A percentile compares a stretch with the other conserved stretches of the same genome.
phyloP scores from a whole-genome alignment of 805 yeast species.

The Saturnispora diversa region DNA sequence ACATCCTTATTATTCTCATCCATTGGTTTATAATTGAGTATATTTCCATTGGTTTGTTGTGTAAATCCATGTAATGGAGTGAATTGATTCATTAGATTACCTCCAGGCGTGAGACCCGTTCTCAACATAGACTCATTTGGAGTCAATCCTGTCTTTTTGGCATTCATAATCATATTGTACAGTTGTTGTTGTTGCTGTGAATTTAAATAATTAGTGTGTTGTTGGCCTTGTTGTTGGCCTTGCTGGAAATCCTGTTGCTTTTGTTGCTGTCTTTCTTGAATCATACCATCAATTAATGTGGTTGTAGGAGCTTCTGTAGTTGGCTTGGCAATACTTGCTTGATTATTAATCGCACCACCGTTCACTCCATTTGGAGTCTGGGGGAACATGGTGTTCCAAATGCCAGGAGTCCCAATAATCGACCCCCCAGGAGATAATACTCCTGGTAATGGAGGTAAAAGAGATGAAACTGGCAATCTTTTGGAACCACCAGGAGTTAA shows the following conservation, averaged over 20 bases:
- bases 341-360: conserved; percentile 9
- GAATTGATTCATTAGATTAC: conserved; percentile 5
- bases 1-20: not conserved
- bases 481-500: conserved; percentile 49
- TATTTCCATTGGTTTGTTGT: not conserved
- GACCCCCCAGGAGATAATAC: conserved; percentile 39
- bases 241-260: conserved; percentile 7
- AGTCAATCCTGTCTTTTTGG: conserved; percentile 52
- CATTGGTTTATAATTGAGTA: not conserved
- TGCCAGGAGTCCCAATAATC: conserved; percentile 46
- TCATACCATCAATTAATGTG: conserved; percentile 4
- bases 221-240: not conserved
- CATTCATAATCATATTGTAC: conserved; percentile 20
- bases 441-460: conserved; percentile 40
- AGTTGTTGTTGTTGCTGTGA: conserved; percentile 19
- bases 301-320: conserved; percentile 1
- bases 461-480: conserved; percentile 24
- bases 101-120: conserved; percentile 64
- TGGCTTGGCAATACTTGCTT: conserved; percentile 8
- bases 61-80: not conserved
- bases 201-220: not conserved
- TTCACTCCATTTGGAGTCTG: conserved; percentile 18
- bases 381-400: conserved; percentile 42
- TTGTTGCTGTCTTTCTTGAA: conserved; percentile 2
- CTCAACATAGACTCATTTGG: conserved; percentile 71